Percentiles rank a stretch among this genome's conserved stretches.
Evolutionary conservation across 108 stramenopile species (phyloP).

Genomic region (Mayamaea pseudoterrestris): DNA sequence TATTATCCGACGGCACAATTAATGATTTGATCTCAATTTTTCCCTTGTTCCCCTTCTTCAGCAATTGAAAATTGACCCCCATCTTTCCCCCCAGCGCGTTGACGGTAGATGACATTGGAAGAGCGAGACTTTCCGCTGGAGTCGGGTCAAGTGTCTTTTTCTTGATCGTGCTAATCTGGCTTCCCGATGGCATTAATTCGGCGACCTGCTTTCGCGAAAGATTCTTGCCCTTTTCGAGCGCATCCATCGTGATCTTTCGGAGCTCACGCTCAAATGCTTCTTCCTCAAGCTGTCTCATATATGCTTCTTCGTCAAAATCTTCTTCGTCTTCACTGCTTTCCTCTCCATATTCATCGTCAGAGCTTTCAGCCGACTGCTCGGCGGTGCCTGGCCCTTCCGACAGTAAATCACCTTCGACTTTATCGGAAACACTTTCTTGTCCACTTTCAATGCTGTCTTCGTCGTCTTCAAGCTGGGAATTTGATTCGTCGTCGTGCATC

Average conservation of each 20-base stretch:
- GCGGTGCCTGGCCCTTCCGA: constrained; percentile 12
- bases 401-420: constrained; percentile 5
- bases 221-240: constrained; percentile 70
- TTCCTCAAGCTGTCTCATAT: constrained; percentile 73
- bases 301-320: constrained; percentile 62
- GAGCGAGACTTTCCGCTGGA: neutral
- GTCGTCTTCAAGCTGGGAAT: constrained; percentile 24
- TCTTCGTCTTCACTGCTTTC: constrained; percentile 38
- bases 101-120: neutral
- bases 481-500: constrained; percentile 28
- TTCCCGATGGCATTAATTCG: constrained; percentile 58
- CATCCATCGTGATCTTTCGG: constrained; percentile 74
- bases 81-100: constrained; percentile 33
- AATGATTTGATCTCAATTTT: constrained; percentile 79
- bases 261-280: constrained; percentile 81
- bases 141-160: constrained; percentile 28
- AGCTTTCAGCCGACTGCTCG: constrained; percentile 36
- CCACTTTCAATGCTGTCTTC: constrained; percentile 29
- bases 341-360: constrained; percentile 36
- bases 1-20: constrained; percentile 71
- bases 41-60: constrained; percentile 88
- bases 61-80: constrained; percentile 77
- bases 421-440: constrained; percentile 21
- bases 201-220: constrained; percentile 55
- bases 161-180: constrained; percentile 59